Evolutionary conservation across 768 basidiomycete species (phyloP).

Genomic region (Daedaleopsis nitida): DNA sequence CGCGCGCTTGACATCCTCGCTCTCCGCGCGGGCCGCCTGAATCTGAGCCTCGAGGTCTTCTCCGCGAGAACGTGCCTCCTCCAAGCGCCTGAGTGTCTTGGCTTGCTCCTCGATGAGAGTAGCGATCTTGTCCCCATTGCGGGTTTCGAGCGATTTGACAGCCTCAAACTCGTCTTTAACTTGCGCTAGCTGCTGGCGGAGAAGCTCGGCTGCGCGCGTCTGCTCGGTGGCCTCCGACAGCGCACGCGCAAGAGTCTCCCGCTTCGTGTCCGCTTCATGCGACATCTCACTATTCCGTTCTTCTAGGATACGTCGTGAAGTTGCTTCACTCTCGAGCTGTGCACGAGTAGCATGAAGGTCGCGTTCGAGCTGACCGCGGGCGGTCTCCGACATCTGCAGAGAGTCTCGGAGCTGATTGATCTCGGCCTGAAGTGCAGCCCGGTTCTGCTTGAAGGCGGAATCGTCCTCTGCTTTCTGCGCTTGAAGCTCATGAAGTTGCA

Average conservation of each 20-base stretch:
- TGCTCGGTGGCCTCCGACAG: slow-evolving; percentile 72
- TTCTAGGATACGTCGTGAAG: slow-evolving; percentile 64
- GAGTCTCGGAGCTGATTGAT: slow-evolving; percentile 52
- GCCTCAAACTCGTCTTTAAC: slow-evolving; percentile 66
- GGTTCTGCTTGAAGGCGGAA: slow-evolving; percentile 57
- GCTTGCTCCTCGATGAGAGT: slow-evolving; percentile 76
- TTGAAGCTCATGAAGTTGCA: slow-evolving; percentile 63
- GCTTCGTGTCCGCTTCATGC: slow-evolving; percentile 56
- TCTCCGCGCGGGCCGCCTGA: slow-evolving; percentile 66
- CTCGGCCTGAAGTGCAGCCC: slow-evolving; percentile 55
- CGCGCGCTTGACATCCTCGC: slow-evolving; percentile 68
- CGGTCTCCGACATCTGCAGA: slow-evolving; percentile 42
- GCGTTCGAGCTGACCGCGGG: slow-evolving; percentile 59
- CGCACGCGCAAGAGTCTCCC: slow-evolving; percentile 54
- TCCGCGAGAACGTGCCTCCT: slow-evolving; percentile 72
- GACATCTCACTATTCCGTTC: slow-evolving; percentile 61
- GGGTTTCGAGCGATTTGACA: slow-evolving; percentile 64
- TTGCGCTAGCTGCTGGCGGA: slow-evolving; percentile 65
- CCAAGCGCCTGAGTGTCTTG: slow-evolving; percentile 66
- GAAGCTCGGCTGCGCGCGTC: slow-evolving; percentile 54
- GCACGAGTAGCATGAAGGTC: slow-evolving; percentile 64
- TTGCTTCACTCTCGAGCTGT: slow-evolving; percentile 64
- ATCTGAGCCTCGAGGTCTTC: slow-evolving; percentile 80
- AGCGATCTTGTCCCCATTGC: slow-evolving; percentile 63
- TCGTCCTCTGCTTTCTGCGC: slow-evolving; percentile 62